A percentile compares a stretch with the other conserved stretches of the same genome.
Evolutionary conservation across 2,329 filamentous ascomycete genomes (phyloP).

Genomic region (Xylariaceae sp.): DNA sequence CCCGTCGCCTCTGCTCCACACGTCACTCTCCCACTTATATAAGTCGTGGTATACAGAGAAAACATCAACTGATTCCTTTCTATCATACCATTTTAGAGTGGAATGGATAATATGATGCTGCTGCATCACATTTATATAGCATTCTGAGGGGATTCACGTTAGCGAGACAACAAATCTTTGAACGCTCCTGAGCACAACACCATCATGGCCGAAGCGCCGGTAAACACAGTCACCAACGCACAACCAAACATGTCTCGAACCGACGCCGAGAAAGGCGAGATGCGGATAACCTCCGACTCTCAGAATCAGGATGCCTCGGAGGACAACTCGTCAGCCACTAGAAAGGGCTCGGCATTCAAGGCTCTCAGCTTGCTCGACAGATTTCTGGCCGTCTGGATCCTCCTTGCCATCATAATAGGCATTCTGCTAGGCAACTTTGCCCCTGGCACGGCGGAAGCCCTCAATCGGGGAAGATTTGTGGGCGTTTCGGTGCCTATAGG

Average conservation of each 20-base stretch:
- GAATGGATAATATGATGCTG: too few relatives aligned
- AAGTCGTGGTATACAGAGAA: too few relatives aligned
- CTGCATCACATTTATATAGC: background rate
- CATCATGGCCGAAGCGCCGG: slow-evolving; percentile 3
- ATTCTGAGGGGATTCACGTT: background rate
- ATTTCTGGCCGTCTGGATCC: slow-evolving; percentile 66
- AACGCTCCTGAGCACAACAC: background rate
- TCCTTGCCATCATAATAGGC: slow-evolving; percentile 71
- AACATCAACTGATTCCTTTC: too few relatives aligned
- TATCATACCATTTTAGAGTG: too few relatives aligned
- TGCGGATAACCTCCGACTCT: slow-evolving; percentile 1
- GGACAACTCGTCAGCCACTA: background rate
- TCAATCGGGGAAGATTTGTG: slow-evolving; percentile 69
- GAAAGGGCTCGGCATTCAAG: slow-evolving; percentile 43
- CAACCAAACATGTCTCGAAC: background rate
- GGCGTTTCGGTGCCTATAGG: slow-evolving; percentile 37
- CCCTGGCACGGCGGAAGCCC: slow-evolving; percentile 50
- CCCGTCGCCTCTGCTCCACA: too few relatives aligned
- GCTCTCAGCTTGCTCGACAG: slow-evolving; percentile 56
- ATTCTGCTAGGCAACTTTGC: slow-evolving; percentile 75
- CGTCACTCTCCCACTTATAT: too few relatives aligned
- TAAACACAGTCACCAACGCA: background rate
- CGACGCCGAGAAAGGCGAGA: slow-evolving; percentile 2
- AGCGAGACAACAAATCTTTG: background rate
- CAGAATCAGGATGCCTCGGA: slow-evolving; percentile 13